Base-by-base conservation (phyloP, 352 stramenopile genomes). In the Phytopythium montanum region DNA sequence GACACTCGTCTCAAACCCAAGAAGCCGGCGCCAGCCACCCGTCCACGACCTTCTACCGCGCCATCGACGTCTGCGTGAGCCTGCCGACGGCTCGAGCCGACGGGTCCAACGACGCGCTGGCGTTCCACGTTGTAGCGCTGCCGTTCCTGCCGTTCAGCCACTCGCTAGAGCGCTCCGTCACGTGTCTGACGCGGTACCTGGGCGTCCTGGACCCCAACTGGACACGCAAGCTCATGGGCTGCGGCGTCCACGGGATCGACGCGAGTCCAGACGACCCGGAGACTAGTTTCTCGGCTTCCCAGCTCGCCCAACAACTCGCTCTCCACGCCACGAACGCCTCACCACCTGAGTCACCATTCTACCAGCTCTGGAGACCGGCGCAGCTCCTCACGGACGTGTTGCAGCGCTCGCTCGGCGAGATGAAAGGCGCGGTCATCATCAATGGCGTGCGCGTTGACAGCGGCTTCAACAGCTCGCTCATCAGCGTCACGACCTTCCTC, bases 91-190 rank as follows among this genome's bases (percentile, higher is more conserved):
- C 57, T 2, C 18, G 21, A 5, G 31, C 3, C 21, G 51, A 56
- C n/a, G 51, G 51, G 34, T 41, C 51, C 41, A 46, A 56, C 29
- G 21, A 66, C 36, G 64, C 73, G 21, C 39, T 59, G 3, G 50
- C 65, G 18, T 62, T 75, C 13, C 69, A 80, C 39, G 33, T 80
- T 0, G 18, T 73, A 28, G 66, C 63, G 13, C 29, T 80, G 6
- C 60, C 64, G 21, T 42, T 77, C n/a, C 51, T 44, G 31, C 56
- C 61, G 14, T 62, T 62, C 9, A 49, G 34, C 0, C 33, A 59
- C 6, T 66, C 68, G 5, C 52, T 57, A 10, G 59, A 69, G 25
- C 28, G 58, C 39, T 36, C 50, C 21, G 2, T 50, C 19, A 26
- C 36, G 8, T 59, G 60, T 12, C 9, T 60, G n/a, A 60, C 23